Evolutionary conservation across 1,139 yeast species (phyloP), one percentile per base, ranked within the genome.

Genomic region (Ashbya aceris): DNA sequence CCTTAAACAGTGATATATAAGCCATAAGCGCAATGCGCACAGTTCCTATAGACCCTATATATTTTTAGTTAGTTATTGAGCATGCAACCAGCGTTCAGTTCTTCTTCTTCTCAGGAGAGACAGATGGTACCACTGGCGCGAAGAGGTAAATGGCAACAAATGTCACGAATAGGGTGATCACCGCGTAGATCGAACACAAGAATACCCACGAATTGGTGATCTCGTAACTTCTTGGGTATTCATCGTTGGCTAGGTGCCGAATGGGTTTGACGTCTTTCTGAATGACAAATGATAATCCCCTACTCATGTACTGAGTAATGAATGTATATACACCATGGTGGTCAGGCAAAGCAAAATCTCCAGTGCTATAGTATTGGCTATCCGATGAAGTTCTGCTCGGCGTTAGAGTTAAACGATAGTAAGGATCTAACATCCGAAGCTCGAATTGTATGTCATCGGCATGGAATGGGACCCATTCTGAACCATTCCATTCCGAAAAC

Each of bases 251-350:
- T 58, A 85, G 74, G 64, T 93, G 97, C 62, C 98, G 79, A 39
- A 93, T 81, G 2, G 97, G 79, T 38, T 87, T 87, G 12, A 83
- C 79, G 46, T 73, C 72, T 48, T 75, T 73, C 55, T 82, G 85
- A 13, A 70, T 69, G 47, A 91, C 63, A 62, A 70, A 86, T 27
- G 83, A 72, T 52, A 74, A 70, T 7, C 97, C 97, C n/a, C 76
- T 69, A 58, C 95, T 78, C 62, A 76, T 76, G 68, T 89, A 89
- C 55, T 83, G 83, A 40, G 84, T 71, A 49, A 75, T 74, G 64
- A 86, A 86, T 3, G 96, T 85, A 66, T 87, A 93, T 76, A 91
- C 83, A 45, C 99, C 99, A 61, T 91, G 95, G 58, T 89, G 96
- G 62, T 91, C 97, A 17, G 98, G 98, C 39, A 87, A 66, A 42